These are phyloP conservation scores for Achaetomium macrosporum DNA, from an alignment of 2,329 filamentous ascomycete species.

Conservation along the genomic window DNA sequence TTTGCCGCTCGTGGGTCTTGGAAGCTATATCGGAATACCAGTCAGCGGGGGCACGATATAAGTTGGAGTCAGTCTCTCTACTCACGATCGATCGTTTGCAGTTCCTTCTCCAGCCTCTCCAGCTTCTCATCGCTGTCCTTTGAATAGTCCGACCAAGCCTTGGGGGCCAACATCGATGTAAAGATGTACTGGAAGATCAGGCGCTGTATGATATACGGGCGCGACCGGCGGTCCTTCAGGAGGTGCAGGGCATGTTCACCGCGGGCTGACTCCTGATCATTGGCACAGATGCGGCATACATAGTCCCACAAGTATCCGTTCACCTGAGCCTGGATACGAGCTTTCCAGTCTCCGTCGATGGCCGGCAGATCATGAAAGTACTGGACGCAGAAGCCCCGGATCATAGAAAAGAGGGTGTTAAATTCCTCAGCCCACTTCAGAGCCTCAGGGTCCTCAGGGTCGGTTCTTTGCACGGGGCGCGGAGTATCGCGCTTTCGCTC, in stretches of 20 bases:
- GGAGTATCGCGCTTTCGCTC: slow-evolving; percentile 1
- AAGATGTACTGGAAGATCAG: slow-evolving; percentile 34
- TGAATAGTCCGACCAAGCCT: slow-evolving; percentile 32
- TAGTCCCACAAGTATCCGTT: slow-evolving; percentile 31
- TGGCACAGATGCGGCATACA: slow-evolving; percentile 31
- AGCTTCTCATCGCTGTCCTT: slow-evolving; percentile 22
- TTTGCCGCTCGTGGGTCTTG: slow-evolving; percentile 29
- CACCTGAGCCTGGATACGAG: slow-evolving; percentile 13
- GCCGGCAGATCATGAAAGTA: slow-evolving; percentile 11
- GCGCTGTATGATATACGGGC: slow-evolving; percentile 35
- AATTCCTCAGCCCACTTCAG: slow-evolving; percentile 11
- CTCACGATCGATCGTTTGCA: slow-evolving; percentile 25
- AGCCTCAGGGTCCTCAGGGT: background rate
- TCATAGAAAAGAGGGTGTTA: slow-evolving; percentile 12
- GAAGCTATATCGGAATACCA: slow-evolving; percentile 1
- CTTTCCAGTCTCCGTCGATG: slow-evolving; percentile 18
- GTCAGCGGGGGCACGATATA: background rate
- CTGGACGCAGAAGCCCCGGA: slow-evolving; percentile 26
- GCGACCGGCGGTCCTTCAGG: slow-evolving; percentile 27
- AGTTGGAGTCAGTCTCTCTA: slow-evolving; percentile 4
- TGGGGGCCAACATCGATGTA: slow-evolving; percentile 29
- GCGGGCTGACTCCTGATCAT: slow-evolving; percentile 22
- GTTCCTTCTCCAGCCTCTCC: background rate
- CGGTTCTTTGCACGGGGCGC: background rate
- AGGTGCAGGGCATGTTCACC: slow-evolving; percentile 31